Evolutionary conservation across 164 flowering plant genomes (phyloP).

Genomic region (Saururus chinensis): DNA sequence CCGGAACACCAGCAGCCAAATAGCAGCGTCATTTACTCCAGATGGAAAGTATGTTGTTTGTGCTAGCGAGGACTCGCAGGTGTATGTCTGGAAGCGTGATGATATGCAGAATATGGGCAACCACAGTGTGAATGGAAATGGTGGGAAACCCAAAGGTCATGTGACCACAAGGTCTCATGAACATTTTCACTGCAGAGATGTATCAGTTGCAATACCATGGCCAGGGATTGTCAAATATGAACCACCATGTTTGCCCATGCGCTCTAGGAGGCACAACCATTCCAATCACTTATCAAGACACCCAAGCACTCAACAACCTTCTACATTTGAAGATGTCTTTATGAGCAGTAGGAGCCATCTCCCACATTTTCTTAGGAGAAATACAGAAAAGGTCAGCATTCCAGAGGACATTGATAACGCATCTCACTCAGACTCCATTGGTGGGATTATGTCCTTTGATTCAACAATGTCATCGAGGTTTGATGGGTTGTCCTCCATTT

Average conservation of each 20-base stretch:
- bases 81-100: slow-evolving; percentile 68
- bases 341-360: slow-evolving; percentile 7
- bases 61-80: slow-evolving; percentile 86
- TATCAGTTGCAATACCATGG: slow-evolving; percentile 86
- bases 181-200: slow-evolving; percentile 67
- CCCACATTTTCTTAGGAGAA: slow-evolving; percentile 70
- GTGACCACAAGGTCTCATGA: slow-evolving; percentile 40
- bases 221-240: slow-evolving; percentile 48
- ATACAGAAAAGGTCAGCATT: slow-evolving; percentile 10
- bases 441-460: slow-evolving; percentile 26
- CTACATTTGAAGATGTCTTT: slow-evolving; percentile 27
- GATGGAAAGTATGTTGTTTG: slow-evolving; percentile 38
- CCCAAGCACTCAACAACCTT: slow-evolving; percentile 3
- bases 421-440: slow-evolving; percentile 25
- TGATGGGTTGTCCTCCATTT: slow-evolving; percentile 14
- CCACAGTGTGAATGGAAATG: slow-evolving; percentile 2
- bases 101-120: slow-evolving; percentile 19
- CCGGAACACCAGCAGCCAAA: slow-evolving; percentile 74
- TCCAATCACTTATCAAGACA: slow-evolving; percentile 19
- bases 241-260: slow-evolving; percentile 28
- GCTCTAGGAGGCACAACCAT: slow-evolving; percentile 22
- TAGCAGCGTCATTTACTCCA: slow-evolving; percentile 51
- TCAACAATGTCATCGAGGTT: slow-evolving; percentile 23
- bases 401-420: slow-evolving; percentile 25
- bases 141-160: slow-evolving; percentile 30